Conservation (phyloP, 192 early-diverging fungal species). For the Phycomyces nitens region DNA sequence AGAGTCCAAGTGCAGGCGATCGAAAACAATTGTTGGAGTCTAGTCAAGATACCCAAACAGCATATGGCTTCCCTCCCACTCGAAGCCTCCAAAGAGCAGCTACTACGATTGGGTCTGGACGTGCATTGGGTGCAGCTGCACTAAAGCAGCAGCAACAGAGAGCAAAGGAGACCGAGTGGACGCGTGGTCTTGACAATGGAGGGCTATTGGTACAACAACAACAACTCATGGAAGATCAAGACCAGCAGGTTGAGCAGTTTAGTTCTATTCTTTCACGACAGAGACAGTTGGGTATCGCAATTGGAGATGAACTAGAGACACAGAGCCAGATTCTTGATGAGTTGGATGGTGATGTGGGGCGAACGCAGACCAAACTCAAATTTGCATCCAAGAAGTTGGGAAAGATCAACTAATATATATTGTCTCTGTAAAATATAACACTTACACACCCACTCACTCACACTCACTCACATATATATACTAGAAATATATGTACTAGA, state of each 20-base stretch:
- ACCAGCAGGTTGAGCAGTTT: conserved; percentile 72
- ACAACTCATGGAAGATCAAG: conserved; percentile 79
- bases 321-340: conserved; percentile 89
- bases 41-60: too few relatives aligned
- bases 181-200: conserved; percentile 70
- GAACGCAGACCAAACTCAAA: conserved; percentile 70
- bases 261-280: conserved; percentile 76
- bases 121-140: conserved; percentile 19
- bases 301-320: conserved; percentile 85
- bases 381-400: conserved; percentile 79
- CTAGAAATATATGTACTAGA: too few relatives aligned
- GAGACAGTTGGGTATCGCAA: conserved; percentile 80
- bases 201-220: conserved; percentile 75
- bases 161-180: conserved; percentile 69
- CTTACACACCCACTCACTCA: too few relatives aligned
- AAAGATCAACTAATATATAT: conserved; percentile 49
- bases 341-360: conserved; percentile 74
- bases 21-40: conserved; percentile 37
- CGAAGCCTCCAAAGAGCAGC: not conserved
- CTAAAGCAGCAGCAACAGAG: not conserved
- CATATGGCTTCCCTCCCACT: too few relatives aligned
- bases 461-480: too few relatives aligned
- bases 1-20: conserved; percentile 34
- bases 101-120: conserved; percentile 3
- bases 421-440: not conserved